phyloP scores from a whole-genome alignment of 805 yeast genomes.

The Candida montana region DNA sequence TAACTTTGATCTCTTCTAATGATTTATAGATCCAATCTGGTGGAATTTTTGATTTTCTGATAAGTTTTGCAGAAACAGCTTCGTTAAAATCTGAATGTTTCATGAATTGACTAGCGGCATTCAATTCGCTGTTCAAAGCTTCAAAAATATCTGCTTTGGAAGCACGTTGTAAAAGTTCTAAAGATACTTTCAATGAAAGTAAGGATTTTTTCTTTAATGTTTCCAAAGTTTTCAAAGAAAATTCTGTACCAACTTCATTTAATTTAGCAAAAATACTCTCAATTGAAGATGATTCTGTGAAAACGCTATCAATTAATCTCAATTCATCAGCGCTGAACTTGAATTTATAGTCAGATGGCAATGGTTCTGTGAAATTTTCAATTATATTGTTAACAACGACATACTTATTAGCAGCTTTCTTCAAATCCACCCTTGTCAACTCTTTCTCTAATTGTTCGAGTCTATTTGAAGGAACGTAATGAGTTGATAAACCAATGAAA shows the following conservation, averaged over 20 bases:
- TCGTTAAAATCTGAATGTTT: conserved; percentile 58
- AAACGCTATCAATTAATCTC: conserved; percentile 61
- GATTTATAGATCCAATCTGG: conserved; percentile 48
- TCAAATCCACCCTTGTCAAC: conserved; percentile 38
- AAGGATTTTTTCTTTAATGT: conserved; percentile 66
- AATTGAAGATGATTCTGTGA: conserved; percentile 41
- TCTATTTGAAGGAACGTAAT: conserved; percentile 68
- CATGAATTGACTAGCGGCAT: conserved; percentile 73
- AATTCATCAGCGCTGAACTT: conserved; percentile 53
- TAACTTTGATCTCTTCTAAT: conserved; percentile 31
- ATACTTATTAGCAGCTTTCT: conserved; percentile 23
- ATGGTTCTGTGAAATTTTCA: conserved; percentile 69
- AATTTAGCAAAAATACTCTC: conserved; percentile 46
- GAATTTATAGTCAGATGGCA: conserved; percentile 59
- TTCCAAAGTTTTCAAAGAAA: conserved; percentile 54
- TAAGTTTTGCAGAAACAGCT: conserved; percentile 58
- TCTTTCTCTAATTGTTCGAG: conserved; percentile 58
- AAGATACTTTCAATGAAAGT: conserved; percentile 69
- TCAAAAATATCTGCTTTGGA: conserved; percentile 50
- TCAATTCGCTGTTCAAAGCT: conserved; percentile 69
- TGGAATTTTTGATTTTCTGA: conserved; percentile 51
- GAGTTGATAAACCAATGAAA: conserved; percentile 83
- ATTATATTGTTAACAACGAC: conserved; percentile 61
- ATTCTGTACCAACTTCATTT: conserved; percentile 49
- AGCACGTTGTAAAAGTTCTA: conserved; percentile 62